Base-by-base conservation (phyloP, 2,329 filamentous ascomycete genomes). In the Alternaria sp. region DNA sequence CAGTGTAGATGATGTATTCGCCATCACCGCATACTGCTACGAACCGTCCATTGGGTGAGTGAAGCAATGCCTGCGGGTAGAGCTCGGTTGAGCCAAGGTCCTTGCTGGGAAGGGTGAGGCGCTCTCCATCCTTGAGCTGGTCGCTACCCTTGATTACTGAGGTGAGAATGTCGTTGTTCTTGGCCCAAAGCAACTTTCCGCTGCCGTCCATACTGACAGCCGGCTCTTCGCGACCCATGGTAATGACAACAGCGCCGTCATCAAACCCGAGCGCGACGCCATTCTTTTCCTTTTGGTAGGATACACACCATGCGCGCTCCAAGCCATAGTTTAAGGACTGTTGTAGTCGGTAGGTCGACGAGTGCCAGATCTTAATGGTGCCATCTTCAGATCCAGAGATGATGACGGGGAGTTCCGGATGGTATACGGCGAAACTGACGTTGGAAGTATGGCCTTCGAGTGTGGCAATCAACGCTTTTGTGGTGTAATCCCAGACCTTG, bases 401-500 rank as follows among this genome's bases (percentile, higher is more conserved):
- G 73, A 99, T 99, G 66, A 99, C 90, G 2, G 95, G 95, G 48
- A 99, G 83, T 79, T 98, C 94, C 2, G 95, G 95, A 79, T 99
- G 95, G 77, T 98, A 99, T 79, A 93, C 96, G 49, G 95, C 95
- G 74, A 98, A 99, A 3, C 93, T 97, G 46, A 99, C 95, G 73
- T 99, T 99, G 79, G 93, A 97, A 29, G 93, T 96, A 79, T 99
- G 95, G 28, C 95, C 95, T 79, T 99, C 95, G 46, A 99, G 85
- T 3, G 94, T 98, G 29, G 95, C 95, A 75, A 98, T 97, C 66
- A 98, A 84, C 11, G 93, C 95, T 81, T 99, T 99, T 48, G 93
- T 98, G 11, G 94, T 98, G 83, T 99, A 98, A 77, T 99, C 95
- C 94, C 95, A 99, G 54, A 99, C 88, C 84, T 98, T 98, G 71